Conservation (phyloP, 1,284 basidiomycete genomes). For the Waitea zeae region DNA sequence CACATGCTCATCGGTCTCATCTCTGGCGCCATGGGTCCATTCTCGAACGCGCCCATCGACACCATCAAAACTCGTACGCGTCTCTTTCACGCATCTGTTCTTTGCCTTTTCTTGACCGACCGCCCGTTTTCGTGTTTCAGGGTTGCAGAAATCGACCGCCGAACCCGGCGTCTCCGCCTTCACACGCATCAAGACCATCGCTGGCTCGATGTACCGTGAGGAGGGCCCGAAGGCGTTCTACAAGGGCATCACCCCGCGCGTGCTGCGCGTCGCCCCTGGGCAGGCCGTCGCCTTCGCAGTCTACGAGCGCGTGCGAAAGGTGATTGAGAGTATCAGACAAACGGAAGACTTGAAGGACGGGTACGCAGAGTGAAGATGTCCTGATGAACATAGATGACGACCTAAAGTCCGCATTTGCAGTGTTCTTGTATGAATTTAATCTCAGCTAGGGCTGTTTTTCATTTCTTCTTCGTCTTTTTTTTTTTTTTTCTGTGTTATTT, state of each 20-base stretch:
- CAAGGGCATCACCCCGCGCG: conserved; percentile 94
- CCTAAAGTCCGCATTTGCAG: too few relatives aligned
- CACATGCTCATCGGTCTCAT: conserved; percentile 90
- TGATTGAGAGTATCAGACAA: conserved; percentile 58
- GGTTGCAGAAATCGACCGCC: conserved; percentile 74
- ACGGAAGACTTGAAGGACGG: conserved; percentile 37
- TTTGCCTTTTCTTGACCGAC: too few relatives aligned
- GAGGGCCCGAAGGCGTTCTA: conserved; percentile 89
- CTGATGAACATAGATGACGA: too few relatives aligned
- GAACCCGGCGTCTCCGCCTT: conserved; percentile 65
- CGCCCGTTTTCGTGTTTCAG: conserved; percentile 17
- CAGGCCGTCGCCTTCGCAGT: conserved; percentile 85
- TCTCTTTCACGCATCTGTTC: conserved; percentile 2
- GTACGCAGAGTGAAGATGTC: conserved; percentile 58
- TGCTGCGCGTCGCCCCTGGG: conserved; percentile 91
- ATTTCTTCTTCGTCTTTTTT: too few relatives aligned
- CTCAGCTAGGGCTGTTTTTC: too few relatives aligned
- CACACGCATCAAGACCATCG: conserved; percentile 65
- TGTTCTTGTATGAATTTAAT: too few relatives aligned
- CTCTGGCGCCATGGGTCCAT: conserved; percentile 94
- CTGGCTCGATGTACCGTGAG: conserved; percentile 82
- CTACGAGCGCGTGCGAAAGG: conserved; percentile 67
- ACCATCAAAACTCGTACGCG: conserved; percentile 85
- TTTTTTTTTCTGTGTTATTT: too few relatives aligned
- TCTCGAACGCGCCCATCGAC: conserved; percentile 95